Conservation (phyloP, 768 basidiomycete species). For the Phylloporus scabripes region DNA sequence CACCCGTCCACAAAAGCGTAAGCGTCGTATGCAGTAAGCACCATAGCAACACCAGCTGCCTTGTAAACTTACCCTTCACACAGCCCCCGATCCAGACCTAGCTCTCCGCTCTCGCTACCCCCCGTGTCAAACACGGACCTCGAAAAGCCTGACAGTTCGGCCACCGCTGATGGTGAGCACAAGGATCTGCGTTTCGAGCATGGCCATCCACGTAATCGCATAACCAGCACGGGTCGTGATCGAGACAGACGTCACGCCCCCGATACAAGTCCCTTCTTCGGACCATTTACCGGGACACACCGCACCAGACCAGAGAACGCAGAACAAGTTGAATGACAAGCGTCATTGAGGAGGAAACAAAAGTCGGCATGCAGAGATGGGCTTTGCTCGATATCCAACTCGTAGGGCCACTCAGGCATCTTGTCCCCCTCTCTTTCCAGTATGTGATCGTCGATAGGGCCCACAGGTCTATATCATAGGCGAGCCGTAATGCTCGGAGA, state of each 20-base stretch:
- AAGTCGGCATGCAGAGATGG: conserved; percentile 1
- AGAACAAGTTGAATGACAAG: not conserved
- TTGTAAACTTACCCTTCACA: no score
- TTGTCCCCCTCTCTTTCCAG: not conserved
- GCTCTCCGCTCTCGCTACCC: conserved; percentile 15
- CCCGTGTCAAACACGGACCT: conserved; percentile 4
- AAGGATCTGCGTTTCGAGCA: not conserved
- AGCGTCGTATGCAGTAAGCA: conserved; percentile 1
- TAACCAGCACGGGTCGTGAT: not conserved
- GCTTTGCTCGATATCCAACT: conserved; percentile 1
- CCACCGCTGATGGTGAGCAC: not conserved
- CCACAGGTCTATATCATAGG: not conserved
- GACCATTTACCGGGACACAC: no score
- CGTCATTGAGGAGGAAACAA: not conserved
- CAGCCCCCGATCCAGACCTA: conserved; percentile 1
- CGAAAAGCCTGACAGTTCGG: not conserved
- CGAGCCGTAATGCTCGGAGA: not conserved
- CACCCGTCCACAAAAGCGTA: conserved; percentile 7
- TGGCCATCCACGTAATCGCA: conserved; percentile 2
- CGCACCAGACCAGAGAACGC: not conserved
- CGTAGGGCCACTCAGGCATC: no score
- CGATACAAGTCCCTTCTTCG: not conserved
- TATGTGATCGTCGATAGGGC: not conserved
- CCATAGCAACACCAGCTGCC: not conserved
- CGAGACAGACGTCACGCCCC: not conserved